Conservation (phyloP, 73 alveolate genomes). For the Paramecium tetraurelia region DNA sequence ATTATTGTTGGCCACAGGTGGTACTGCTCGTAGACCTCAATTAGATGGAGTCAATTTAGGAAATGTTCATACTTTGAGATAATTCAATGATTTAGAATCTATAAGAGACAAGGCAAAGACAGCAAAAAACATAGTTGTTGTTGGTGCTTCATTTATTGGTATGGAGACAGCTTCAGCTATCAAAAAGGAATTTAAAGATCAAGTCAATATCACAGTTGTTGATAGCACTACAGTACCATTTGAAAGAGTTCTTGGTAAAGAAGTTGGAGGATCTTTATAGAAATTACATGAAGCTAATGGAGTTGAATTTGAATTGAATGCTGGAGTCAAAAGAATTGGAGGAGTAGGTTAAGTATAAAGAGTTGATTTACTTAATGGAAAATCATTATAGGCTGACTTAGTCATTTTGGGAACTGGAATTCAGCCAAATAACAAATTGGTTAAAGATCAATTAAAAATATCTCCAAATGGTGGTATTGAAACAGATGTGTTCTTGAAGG, state of each 20-base stretch:
- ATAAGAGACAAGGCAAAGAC: conserved; percentile 60
- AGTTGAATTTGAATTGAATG: conserved; percentile 61
- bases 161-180: conserved; percentile 80
- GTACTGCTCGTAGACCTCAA: conserved; percentile 65
- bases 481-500: conserved; percentile 74
- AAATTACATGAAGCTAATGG: conserved; percentile 70
- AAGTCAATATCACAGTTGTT: conserved; percentile 70
- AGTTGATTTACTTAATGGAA: conserved; percentile 74
- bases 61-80: conserved; percentile 74
- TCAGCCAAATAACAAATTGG: conserved; percentile 68
- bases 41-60: conserved; percentile 70
- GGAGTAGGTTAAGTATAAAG: conserved; percentile 63
- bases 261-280: conserved; percentile 69
- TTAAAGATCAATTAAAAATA: conserved; percentile 58
- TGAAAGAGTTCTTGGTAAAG: conserved; percentile 78
- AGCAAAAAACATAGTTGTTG: conserved; percentile 75
- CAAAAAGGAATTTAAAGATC: conserved; percentile 61
- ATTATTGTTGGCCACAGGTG: conserved; percentile 86
- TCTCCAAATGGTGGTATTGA: conserved; percentile 71
- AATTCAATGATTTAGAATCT: conserved; percentile 65
- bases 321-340: conserved; percentile 65
- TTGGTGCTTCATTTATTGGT: conserved; percentile 89
- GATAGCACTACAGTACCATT: conserved; percentile 66
- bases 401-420: conserved; percentile 89
- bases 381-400: conserved; percentile 75